Evolutionary conservation across 129 eudicot species (phyloP), one percentile per base, ranked within the genome.

Genomic region (Kitagawia praeruptora): DNA sequence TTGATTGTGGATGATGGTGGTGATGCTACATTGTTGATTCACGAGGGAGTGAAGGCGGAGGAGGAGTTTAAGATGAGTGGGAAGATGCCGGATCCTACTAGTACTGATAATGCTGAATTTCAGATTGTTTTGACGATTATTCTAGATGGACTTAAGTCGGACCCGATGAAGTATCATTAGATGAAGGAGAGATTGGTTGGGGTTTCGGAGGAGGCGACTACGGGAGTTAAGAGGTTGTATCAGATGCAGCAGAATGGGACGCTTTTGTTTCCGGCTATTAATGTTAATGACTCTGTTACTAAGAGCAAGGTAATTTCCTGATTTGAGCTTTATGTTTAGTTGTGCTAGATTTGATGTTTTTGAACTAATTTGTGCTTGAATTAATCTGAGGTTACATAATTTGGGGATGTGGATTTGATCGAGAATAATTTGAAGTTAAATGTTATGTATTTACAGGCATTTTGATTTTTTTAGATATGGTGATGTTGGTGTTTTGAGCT

Each of bases 241-340:
- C 91, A 88, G 84, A 88, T 88, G 91, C 91, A 88, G 54, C 87
- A 83, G 16, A 88, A 85, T 79, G 91, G 91, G 6, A 78, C 91
- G 18, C 80, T 88, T 61, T 51, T 86, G 67, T 86, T 86, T 77
- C 85, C 89, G 4, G 89, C 87, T 46, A 86, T 86, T 40, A 86
- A 58, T 58, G 67, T 58, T n/a, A 58, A 58, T 3, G 67, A 58
- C 4, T 58, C 67, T n/a, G 67, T 58, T n/a, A 58, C 67, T n/a
- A 58, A 58, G 67, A 58, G 67, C 67, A 58, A 58, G 67, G 67
- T 58, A 12, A n/a, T 1, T n/a, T 58, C 10, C 15, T 10, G 0
- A 56, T 56, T 5, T 18, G 31, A n/a, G 1, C 34, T 9, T 25
- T 9, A 3, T n/a, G 13, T 23, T 1, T 56, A 56, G n/a, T n/a